Conservation (phyloP, 345 rosid species). For the Populus deltoides region DNA sequence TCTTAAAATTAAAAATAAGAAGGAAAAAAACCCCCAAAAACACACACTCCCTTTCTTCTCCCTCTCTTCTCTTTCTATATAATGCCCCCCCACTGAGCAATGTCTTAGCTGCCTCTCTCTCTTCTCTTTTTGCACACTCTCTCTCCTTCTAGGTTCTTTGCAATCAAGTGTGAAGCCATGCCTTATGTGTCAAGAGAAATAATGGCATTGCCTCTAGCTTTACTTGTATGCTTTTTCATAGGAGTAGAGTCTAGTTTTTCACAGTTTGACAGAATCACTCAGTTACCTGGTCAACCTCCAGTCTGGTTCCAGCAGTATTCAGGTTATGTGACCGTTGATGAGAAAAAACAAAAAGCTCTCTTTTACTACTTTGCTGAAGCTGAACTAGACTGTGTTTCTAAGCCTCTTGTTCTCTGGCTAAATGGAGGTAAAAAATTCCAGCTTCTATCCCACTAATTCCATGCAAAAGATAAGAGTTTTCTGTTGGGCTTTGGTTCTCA, state of each 20-base stretch:
- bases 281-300: conserved; percentile 83
- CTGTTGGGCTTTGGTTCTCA: not conserved
- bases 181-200: conserved; percentile 25
- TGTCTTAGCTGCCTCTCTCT: not conserved
- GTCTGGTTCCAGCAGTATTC: conserved; percentile 77
- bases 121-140: conserved; percentile 6
- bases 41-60: not conserved
- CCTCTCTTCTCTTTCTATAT: conserved; percentile 20
- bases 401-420: conserved; percentile 95
- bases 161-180: conserved; percentile 18
- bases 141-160: conserved; percentile 22
- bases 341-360: conserved; percentile 62
- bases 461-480: not conserved
- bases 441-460: not conserved
- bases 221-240: conserved; percentile 23
- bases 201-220: conserved; percentile 36
- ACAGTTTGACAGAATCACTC: conserved; percentile 43
- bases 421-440: conserved; percentile 66
- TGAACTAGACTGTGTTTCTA: conserved; percentile 64
- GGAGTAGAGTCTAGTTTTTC: conserved; percentile 35
- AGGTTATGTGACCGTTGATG: conserved; percentile 82
- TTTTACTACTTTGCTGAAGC: conserved; percentile 97
- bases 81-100: conserved; percentile 22
- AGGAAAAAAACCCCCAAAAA: not conserved
- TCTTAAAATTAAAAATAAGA: not conserved